Evolutionary conservation across 352 stramenopile genomes (phyloP).

Genomic region (Thalassiosira allenii): DNA sequence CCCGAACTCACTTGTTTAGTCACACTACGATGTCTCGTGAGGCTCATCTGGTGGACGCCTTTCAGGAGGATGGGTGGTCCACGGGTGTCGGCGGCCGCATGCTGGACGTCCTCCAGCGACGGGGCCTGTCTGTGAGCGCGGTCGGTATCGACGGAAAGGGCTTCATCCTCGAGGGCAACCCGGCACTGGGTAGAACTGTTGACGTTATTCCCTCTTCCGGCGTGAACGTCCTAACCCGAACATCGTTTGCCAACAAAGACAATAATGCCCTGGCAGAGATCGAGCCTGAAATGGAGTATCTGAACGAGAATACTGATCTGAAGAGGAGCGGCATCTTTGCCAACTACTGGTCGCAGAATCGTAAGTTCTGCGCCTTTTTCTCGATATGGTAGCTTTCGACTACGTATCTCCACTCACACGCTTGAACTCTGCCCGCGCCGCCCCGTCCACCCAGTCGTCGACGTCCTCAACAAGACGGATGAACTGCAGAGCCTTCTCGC

Average conservation of each 20-base stretch:
- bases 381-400: not conserved
- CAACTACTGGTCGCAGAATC: constrained; percentile 57
- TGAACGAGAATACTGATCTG: constrained; percentile 36
- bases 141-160: constrained; percentile 45
- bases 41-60: constrained; percentile 67
- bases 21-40: constrained; percentile 72
- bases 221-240: constrained; percentile 29
- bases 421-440: not conserved
- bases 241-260: constrained; percentile 2
- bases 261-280: constrained; percentile 25
- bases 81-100: constrained; percentile 60
- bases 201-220: constrained; percentile 43
- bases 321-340: constrained; percentile 40
- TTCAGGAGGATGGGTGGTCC: constrained; percentile 58
- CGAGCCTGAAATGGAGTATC: constrained; percentile 21
- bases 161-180: constrained; percentile 38
- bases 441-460: constrained; percentile 7
- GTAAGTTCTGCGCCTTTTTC: constrained; percentile 1
- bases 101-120: constrained; percentile 41
- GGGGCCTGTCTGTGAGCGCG: constrained; percentile 27
- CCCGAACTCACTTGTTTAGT: constrained; percentile 72
- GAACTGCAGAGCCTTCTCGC: constrained; percentile 23
- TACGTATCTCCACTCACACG: no score
- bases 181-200: constrained; percentile 26
- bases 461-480: constrained; percentile 41